Base-by-base conservation (phyloP, 2,329 filamentous ascomycete genomes). In the Aureobasidium uvarum region DNA sequence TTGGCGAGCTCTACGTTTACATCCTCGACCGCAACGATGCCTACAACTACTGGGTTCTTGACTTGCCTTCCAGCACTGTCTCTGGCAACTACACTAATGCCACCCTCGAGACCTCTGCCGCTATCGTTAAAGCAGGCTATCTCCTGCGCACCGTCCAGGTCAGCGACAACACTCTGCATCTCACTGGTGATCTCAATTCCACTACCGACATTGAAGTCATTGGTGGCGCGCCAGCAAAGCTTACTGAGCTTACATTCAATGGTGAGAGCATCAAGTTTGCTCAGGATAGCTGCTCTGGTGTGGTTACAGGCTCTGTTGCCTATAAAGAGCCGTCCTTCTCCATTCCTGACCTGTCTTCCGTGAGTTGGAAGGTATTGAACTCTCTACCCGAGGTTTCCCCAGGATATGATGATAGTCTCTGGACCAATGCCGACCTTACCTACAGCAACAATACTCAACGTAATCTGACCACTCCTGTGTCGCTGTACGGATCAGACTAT, bases 131-230 rank as follows among this genome's bases (percentile, higher is more conserved):
- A 67, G 87, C 84, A 0, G 84, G 85, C 11, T 89, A 90, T 70
- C 80, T 91, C 0, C 73, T 89, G 41, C 84, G 89, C 7, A 85
- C 83, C 0, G 86, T 86, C 0, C 80, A 81, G 2, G 74, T 88
- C 1, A 70, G 83, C 5, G 85, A 81, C 1, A 78, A 77, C n/a
- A 81, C 81, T 1, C 79, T 94, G 5, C 79, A 83, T 14, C 74
- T 94, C 2, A 84, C 83, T 4, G 90, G 88, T 3, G 90, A 95
- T 71, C 81, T 93, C 68, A 93, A 94, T 70, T 75, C 81, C 0
- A 91, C 89, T 0, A 86, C 87, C 0, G 71, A 83, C 0, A 75
- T 94, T 16, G 89, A 92, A 68, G 80, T 94, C 25, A 84, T 92
- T 38, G 86, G 88, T 3, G 86, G 79, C 3, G 81, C 84, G 0